A percentile compares a stretch with the other conserved stretches of the same genome.
Conservation (phyloP, 768 basidiomycete species). For the Naganishia friedmannii region DNA sequence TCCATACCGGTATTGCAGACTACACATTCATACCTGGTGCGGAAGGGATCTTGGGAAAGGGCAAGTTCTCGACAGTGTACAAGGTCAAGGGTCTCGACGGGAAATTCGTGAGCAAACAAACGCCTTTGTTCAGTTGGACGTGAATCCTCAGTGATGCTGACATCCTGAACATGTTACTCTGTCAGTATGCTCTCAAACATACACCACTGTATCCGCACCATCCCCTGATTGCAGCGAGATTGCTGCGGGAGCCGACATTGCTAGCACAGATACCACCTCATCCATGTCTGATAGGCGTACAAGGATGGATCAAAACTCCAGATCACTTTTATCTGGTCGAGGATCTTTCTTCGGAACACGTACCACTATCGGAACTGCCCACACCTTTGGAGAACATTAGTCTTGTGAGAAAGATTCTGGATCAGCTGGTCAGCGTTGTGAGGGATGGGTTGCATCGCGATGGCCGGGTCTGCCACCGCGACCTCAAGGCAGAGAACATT, state of each 20-base stretch:
- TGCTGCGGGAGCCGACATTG: constrained; percentile 54
- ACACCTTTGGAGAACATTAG: not conserved
- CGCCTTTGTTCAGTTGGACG: not conserved
- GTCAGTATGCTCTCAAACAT: constrained; percentile 55
- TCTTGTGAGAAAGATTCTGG: constrained; percentile 46
- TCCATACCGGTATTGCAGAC: constrained; percentile 51
- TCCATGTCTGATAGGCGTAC: constrained; percentile 54
- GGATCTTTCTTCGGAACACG: constrained; percentile 16
- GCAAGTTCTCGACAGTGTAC: constrained; percentile 55
- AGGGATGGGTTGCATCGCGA: constrained; percentile 35
- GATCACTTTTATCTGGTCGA: constrained; percentile 55
- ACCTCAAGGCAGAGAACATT: constrained; percentile 52
- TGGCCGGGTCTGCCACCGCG: constrained; percentile 49
- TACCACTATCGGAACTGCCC: constrained; percentile 19
- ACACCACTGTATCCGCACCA: constrained; percentile 55
- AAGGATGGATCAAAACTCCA: constrained; percentile 53
- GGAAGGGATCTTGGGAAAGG: constrained; percentile 50
- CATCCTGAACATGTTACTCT: not conserved
- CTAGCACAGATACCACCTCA: constrained; percentile 54
- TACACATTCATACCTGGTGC: constrained; percentile 47
- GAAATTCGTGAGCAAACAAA: constrained; percentile 41
- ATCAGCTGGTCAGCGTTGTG: constrained; percentile 44
- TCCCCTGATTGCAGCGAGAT: constrained; percentile 54
- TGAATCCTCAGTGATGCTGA: not conserved
- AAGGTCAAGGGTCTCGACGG: constrained; percentile 49